phyloP scores from a whole-genome alignment of 1,139 yeast species.

The Nakaseomyces sp. region DNA sequence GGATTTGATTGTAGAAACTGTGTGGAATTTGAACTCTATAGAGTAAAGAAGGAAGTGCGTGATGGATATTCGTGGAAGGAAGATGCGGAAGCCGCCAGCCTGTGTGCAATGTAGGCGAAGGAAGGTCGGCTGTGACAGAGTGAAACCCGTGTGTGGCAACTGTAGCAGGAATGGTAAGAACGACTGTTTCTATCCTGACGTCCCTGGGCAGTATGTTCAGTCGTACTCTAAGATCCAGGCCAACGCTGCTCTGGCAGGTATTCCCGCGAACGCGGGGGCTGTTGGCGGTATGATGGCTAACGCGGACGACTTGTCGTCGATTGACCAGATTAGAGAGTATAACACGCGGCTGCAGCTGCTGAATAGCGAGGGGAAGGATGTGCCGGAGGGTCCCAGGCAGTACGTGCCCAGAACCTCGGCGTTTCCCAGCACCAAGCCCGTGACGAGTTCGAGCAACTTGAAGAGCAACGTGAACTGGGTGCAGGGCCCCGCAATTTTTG shows the following conservation, averaged over 20 bases:
- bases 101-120: conserved; percentile 43
- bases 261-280: not conserved
- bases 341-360: conserved; percentile 22
- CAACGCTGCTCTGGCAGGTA: not conserved
- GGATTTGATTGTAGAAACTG: too few species aligned
- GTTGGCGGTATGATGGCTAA: not conserved
- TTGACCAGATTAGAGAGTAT: conserved; percentile 27
- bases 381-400: conserved; percentile 15
- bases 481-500: conserved; percentile 29
- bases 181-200: conserved; percentile 25
- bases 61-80: conserved; percentile 23
- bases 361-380: conserved; percentile 16
- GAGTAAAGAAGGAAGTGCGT: not conserved
- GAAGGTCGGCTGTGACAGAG: conserved; percentile 51
- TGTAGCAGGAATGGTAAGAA: conserved; percentile 36
- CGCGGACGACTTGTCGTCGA: conserved; percentile 20
- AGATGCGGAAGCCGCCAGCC: conserved; percentile 31
- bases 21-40: too few species aligned
- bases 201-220: conserved; percentile 14
- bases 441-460: conserved; percentile 16
- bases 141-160: conserved; percentile 46
- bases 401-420: not conserved
- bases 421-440: conserved; percentile 13
- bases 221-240: not conserved
- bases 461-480: conserved; percentile 22